Conservation (phyloP, 306 rosid genomes). For the Clitoria ternatea region DNA sequence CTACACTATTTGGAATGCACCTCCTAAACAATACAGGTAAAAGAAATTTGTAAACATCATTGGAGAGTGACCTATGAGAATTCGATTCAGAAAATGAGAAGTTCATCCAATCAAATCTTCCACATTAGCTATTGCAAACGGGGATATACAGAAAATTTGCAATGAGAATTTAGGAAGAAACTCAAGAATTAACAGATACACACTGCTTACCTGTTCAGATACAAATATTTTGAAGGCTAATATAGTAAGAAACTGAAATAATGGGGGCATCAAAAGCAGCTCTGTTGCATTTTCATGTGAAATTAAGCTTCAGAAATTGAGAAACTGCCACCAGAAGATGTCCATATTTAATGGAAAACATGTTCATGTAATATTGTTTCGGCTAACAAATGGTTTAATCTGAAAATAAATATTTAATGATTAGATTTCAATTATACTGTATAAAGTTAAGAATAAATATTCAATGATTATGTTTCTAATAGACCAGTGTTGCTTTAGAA, state of each 20-base stretch:
- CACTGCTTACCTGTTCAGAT: conserved; percentile 52
- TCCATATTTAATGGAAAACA: conserved; percentile 10
- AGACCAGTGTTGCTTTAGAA: too few species aligned
- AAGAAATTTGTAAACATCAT: neutral
- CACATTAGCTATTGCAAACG: conserved; percentile 11
- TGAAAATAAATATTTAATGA: neutral
- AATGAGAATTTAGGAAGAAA: conserved; percentile 9
- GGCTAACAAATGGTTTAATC: conserved; percentile 8
- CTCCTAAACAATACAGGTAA: neutral
- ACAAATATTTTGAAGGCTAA: conserved; percentile 70
- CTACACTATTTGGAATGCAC: neutral
- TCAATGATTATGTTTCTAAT: too few species aligned
- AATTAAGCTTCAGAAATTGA: conserved; percentile 31
- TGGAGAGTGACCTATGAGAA: neutral
- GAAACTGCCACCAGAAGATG: conserved; percentile 13
- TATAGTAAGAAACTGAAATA: conserved; percentile 68
- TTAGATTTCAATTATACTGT: neutral
- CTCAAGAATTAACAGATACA: neutral
- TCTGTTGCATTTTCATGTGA: conserved; percentile 58
- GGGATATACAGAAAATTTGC: neutral
- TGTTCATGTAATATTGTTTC: neutral
- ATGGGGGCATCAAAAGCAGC: conserved; percentile 71
- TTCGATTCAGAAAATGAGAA: neutral
- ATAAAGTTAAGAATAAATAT: too few species aligned
- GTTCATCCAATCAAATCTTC: conserved; percentile 7